Evolutionary conservation across 257 asterid genomes (phyloP).

Genomic region (Penstemon newberryi): DNA sequence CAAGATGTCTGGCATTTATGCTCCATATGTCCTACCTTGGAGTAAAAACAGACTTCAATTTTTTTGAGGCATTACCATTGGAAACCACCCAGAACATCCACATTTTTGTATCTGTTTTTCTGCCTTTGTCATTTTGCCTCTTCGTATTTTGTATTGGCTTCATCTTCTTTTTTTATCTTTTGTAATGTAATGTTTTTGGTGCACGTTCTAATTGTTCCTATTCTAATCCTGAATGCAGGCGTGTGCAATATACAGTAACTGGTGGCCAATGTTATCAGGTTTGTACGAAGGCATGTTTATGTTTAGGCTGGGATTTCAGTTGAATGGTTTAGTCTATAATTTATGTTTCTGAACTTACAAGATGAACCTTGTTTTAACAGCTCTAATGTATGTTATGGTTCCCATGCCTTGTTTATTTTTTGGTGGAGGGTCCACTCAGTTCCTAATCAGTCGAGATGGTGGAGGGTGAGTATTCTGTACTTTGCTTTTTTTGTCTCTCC

Average conservation of each 20-base stretch:
- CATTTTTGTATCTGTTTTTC: neutral
- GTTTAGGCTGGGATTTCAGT: slow-evolving; percentile 4
- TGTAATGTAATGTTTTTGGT: neutral
- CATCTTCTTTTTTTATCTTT: neutral
- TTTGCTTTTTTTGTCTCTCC: too few relatives aligned
- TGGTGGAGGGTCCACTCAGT: slow-evolving; percentile 96
- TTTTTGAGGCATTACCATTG: neutral
- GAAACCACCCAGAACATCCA: too few relatives aligned
- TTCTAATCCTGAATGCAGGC: slow-evolving; percentile 57
- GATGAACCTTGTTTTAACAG: slow-evolving; percentile 42
- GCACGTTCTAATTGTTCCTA: slow-evolving; percentile 8
- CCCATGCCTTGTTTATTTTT: slow-evolving; percentile 98
- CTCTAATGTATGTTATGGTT: slow-evolving; percentile 95
- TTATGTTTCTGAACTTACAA: slow-evolving; percentile 18
- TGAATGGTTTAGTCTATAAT: slow-evolving; percentile 1
- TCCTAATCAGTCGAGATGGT: slow-evolving; percentile 88
- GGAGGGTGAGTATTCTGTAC: slow-evolving; percentile 70
- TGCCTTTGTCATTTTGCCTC: neutral
- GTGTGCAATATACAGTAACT: slow-evolving; percentile 84
- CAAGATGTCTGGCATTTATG: neutral
- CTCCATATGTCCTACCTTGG: neutral
- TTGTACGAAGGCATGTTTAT: slow-evolving; percentile 23
- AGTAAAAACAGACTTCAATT: neutral
- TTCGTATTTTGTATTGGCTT: neutral
- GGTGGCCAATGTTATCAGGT: slow-evolving; percentile 99